These are phyloP conservation scores for Mycena chlorophos DNA, from an alignment of 768 basidiomycete species.

Conservation along the genomic window DNA sequence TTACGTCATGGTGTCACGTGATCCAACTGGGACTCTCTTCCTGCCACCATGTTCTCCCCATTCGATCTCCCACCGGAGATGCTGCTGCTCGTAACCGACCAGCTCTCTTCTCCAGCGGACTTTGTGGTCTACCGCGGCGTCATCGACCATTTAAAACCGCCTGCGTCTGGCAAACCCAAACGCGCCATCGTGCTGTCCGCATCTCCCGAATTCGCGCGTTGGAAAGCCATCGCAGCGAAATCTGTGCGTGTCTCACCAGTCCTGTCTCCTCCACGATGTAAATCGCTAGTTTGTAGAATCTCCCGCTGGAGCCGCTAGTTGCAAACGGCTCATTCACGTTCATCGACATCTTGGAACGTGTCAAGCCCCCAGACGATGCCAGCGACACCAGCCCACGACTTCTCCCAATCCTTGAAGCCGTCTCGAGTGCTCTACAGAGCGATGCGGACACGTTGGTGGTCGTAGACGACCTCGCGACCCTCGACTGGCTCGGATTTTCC, in stretches of 20 bases:
- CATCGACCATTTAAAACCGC: conserved; percentile 54
- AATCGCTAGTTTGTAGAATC: conserved; percentile 33
- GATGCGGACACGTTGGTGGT: conserved; percentile 55
- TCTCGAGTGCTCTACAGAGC: conserved; percentile 29
- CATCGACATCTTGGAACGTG: conserved; percentile 49
- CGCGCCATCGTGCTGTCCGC: conserved; percentile 56
- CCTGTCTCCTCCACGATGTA: background rate
- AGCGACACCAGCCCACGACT: conserved; percentile 26
- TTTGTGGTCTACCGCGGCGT: conserved; percentile 66
- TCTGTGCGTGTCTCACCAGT: conserved; percentile 46
- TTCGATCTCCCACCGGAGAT: conserved; percentile 51
- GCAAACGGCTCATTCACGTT: conserved; percentile 47
- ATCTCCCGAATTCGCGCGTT: conserved; percentile 55
- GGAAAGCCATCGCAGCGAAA: conserved; percentile 65
- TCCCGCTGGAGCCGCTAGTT: conserved; percentile 39
- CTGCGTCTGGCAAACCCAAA: conserved; percentile 27
- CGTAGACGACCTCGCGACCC: conserved; percentile 66
- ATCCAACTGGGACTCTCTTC: no score
- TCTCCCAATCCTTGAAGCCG: conserved; percentile 38
- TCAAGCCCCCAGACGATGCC: conserved; percentile 29
- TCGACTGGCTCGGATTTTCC: conserved; percentile 72
- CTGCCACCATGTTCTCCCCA: conserved; percentile 48
- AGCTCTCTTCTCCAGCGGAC: conserved; percentile 68
- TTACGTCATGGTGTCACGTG: no score
- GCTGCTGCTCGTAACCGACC: conserved; percentile 66